Evolutionary conservation across 345 rosid species (phyloP).

Genomic region (Balakata baccata): DNA sequence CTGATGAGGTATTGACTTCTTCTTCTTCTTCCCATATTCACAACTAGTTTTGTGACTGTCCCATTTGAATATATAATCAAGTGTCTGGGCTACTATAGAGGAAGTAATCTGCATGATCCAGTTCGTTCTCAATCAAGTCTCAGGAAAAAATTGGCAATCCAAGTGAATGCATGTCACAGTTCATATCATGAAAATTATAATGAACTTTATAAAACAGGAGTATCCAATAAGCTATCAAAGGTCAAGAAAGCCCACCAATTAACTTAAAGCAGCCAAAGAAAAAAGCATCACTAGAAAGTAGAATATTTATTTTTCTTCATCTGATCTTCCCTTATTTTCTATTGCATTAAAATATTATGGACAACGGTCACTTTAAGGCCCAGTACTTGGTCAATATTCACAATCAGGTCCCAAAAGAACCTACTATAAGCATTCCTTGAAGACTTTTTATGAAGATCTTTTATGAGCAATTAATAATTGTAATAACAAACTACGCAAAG

Average conservation of each 20-base stretch:
- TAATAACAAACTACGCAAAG: background rate
- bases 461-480: background rate
- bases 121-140: background rate
- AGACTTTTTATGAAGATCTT: background rate
- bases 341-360: background rate
- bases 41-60: slow-evolving; percentile 32
- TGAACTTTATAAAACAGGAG: background rate
- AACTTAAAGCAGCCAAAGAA: background rate
- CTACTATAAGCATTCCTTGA: background rate
- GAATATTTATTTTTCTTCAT: background rate
- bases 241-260: background rate
- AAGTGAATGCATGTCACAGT: background rate
- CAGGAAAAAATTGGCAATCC: background rate
- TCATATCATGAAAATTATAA: background rate
- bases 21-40: slow-evolving; percentile 51
- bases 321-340: background rate
- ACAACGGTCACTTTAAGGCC: background rate
- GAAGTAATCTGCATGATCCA: slow-evolving; percentile 57
- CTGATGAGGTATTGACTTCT: slow-evolving; percentile 33
- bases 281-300: background rate
- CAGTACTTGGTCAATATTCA: background rate
- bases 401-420: background rate
- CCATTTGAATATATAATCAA: slow-evolving; percentile 44
- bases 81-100: slow-evolving; percentile 53
- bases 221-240: background rate